phyloP scores from a whole-genome alignment of 2,329 filamentous ascomycete species.

The Mycosphaerella sp. region DNA sequence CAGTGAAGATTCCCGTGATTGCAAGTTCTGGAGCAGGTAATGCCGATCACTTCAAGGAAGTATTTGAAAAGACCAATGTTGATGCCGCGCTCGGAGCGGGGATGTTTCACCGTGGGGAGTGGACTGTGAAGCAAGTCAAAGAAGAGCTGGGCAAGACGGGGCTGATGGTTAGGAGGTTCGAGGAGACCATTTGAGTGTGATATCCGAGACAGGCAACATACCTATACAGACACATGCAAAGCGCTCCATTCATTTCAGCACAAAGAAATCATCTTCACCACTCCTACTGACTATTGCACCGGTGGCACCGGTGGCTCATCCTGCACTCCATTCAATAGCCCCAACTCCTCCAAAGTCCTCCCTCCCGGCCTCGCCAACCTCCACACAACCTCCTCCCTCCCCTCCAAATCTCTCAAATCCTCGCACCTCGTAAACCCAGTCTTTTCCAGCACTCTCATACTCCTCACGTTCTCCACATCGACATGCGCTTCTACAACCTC shows the following conservation, averaged over 20 bases:
- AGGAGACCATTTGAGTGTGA: constrained; percentile 43
- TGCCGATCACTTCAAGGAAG: constrained; percentile 81
- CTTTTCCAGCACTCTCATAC: constrained; percentile 53
- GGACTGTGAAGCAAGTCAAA: constrained; percentile 91
- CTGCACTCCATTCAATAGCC: constrained; percentile 9
- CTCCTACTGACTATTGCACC: constrained; percentile 6
- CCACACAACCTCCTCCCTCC: constrained; percentile 34
- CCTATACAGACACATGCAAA: too few relatives aligned
- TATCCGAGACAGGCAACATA: background rate
- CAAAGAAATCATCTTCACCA: too few relatives aligned
- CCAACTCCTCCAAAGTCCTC: constrained; percentile 23
- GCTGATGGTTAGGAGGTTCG: constrained; percentile 71
- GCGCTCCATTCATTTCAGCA: too few relatives aligned
- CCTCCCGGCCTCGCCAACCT: constrained; percentile 27
- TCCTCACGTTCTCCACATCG: constrained; percentile 46
- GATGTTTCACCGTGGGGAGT: constrained; percentile 96
- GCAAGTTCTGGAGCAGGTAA: constrained; percentile 87
- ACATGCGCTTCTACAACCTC: constrained; percentile 43
- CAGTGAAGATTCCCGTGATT: constrained; percentile 87
- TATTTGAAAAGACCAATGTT: constrained; percentile 76
- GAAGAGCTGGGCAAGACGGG: constrained; percentile 66
- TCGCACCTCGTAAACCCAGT: constrained; percentile 44
- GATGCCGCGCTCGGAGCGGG: constrained; percentile 93
- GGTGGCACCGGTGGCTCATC: constrained; percentile 13
- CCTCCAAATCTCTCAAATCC: constrained; percentile 39